Percentiles rank a stretch among this genome's conserved stretches.
These are phyloP conservation scores for Toxoplasma gondii DNA, from an alignment of 169 alveolate genomes.

Conservation along the genomic window DNA sequence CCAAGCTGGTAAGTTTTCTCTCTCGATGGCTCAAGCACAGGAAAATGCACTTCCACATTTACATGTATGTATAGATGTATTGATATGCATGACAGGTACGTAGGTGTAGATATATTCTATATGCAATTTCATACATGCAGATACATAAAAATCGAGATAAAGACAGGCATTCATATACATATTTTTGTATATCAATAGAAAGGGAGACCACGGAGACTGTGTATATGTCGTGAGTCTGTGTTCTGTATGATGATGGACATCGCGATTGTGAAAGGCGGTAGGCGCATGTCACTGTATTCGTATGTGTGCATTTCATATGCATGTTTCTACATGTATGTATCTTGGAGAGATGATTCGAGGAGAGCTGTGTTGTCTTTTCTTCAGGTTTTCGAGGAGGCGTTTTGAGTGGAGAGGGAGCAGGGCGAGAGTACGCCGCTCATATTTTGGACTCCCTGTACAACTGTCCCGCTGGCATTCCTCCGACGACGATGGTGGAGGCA, in stretches of 20 bases:
- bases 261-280: no score
- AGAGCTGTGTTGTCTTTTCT: not conserved
- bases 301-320: not conserved
- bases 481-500: conserved; percentile 97
- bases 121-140: not conserved
- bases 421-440: conserved; percentile 99
- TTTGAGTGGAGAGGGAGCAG: conserved; percentile 97
- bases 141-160: not conserved
- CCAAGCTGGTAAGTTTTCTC: conserved; percentile 81
- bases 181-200: no score
- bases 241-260: no score
- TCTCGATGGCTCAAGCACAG: not conserved
- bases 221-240: no score
- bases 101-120: not conserved
- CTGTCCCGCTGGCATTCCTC: conserved; percentile 91
- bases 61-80: not conserved
- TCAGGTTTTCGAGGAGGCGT: conserved; percentile 92
- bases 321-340: not conserved
- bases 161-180: not conserved
- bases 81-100: not conserved
- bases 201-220: no score
- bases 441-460: conserved; percentile 89
- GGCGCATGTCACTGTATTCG: no score
- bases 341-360: not conserved
- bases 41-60: not conserved